Evolutionary conservation across 2,329 filamentous ascomycete species (phyloP).

Genomic region (Cadophora malorum): DNA sequence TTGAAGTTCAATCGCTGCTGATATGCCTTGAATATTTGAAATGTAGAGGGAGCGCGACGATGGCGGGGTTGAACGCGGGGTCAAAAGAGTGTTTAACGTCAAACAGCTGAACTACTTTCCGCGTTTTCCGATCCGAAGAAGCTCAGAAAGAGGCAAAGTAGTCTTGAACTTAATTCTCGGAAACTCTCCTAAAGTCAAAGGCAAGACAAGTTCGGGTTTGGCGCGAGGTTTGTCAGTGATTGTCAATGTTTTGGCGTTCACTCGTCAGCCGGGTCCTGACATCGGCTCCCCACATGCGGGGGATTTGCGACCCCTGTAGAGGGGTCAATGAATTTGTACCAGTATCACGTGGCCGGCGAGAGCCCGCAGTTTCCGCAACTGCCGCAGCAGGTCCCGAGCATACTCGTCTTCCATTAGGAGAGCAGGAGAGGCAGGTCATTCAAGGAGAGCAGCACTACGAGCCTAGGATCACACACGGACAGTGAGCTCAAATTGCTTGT

Average conservation of each 20-base stretch:
- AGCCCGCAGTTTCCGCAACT: conserved; percentile 7
- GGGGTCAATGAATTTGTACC: background rate
- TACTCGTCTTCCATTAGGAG: background rate
- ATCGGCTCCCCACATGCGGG: conserved; percentile 11
- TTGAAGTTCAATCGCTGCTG: conserved; percentile 15
- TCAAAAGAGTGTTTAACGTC: background rate
- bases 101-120: background rate
- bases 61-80: conserved; percentile 18
- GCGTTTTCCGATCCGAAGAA: background rate
- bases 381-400: background rate
- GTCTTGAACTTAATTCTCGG: background rate
- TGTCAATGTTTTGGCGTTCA: conserved; percentile 15
- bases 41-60: background rate
- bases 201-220: background rate
- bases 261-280: conserved; percentile 19
- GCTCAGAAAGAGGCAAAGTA: background rate
- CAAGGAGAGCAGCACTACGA: background rate
- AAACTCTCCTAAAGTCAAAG: background rate
- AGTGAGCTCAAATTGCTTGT: background rate
- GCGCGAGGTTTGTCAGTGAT: conserved; percentile 14
- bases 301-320: conserved; percentile 6
- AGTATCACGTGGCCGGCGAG: background rate
- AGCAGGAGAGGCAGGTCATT: background rate
- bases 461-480: background rate
- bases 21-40: background rate